phyloP scores from a whole-genome alignment of 331 rosid species.

The Malus hybrid region DNA sequence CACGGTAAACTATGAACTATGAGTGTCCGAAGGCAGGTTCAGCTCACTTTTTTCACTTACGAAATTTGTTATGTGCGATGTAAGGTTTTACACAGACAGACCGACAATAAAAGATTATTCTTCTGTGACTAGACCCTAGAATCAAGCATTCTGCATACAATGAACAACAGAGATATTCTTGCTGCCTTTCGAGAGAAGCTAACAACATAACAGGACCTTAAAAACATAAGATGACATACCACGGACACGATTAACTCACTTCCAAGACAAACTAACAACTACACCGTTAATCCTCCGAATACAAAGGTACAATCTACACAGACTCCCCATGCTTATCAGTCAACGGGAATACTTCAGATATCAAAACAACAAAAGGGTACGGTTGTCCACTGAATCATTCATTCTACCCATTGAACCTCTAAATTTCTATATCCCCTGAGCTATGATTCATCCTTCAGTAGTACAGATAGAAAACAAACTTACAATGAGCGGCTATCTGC shows the following conservation, averaged over 20 bases:
- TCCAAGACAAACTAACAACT: background rate
- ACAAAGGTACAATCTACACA: background rate
- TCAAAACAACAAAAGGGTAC: constrained; percentile 12
- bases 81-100: background rate
- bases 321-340: background rate
- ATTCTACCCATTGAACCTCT: background rate
- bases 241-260: background rate
- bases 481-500: constrained; percentile 26
- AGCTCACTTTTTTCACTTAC: background rate
- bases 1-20: background rate
- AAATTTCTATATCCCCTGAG: constrained; percentile 14
- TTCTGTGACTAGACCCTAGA: background rate
- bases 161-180: too few species aligned
- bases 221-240: background rate
- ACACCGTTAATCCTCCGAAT: background rate
- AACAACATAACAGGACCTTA: background rate
- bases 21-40: background rate
- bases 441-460: background rate
- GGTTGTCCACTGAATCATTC: background rate
- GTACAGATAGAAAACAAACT: constrained; percentile 18
- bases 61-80: background rate
- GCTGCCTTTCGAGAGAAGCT: too few species aligned
- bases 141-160: background rate
- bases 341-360: background rate
- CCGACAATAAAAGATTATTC: background rate